A percentile compares a stretch with the other conserved stretches of the same genome.
Conservation (phyloP, 2,329 filamentous ascomycete genomes). For the Trichophyton mentagrophytes region DNA sequence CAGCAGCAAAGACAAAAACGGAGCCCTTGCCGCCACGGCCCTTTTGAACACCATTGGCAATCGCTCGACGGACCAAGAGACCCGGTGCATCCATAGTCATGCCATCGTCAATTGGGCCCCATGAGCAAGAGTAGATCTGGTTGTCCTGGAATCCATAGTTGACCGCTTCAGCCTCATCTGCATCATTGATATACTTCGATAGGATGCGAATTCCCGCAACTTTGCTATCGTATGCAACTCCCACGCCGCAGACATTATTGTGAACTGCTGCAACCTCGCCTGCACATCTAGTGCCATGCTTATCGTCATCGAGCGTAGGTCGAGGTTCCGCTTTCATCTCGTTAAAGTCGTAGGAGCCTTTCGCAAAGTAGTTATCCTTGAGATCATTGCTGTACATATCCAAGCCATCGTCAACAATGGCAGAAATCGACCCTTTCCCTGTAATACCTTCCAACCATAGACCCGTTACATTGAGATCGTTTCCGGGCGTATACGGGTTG, state of each 20-base stretch:
- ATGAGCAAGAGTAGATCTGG: conserved; percentile 96
- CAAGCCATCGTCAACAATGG: conserved; percentile 89
- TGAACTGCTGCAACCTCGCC: conserved; percentile 86
- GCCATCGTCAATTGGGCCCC: conserved; percentile 92
- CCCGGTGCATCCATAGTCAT: conserved; percentile 87
- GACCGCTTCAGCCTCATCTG: conserved; percentile 82
- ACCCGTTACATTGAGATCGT: conserved; percentile 93
- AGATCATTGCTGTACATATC: conserved; percentile 93
- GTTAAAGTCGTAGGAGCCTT: conserved; percentile 93
- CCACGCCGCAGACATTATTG: conserved; percentile 90
- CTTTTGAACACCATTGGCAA: conserved; percentile 83
- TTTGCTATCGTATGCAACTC: conserved; percentile 82
- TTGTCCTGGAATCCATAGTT: conserved; percentile 88
- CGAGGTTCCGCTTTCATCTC: conserved; percentile 65
- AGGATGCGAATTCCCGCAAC: conserved; percentile 88
- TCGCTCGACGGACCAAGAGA: conserved; percentile 74
- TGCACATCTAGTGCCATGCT: conserved; percentile 84
- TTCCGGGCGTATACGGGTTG: conserved; percentile 66
- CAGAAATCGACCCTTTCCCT: conserved; percentile 75
- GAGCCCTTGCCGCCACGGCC: conserved; percentile 73
- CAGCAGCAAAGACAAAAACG: conserved; percentile 92
- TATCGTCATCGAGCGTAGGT: conserved; percentile 72
- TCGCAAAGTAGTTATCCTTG: conserved; percentile 83
- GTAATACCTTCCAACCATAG: conserved; percentile 87
- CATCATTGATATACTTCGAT: conserved; percentile 77